Base-by-base conservation (phyloP, 352 stramenopile genomes). In the Phytophthora quininea region DNA sequence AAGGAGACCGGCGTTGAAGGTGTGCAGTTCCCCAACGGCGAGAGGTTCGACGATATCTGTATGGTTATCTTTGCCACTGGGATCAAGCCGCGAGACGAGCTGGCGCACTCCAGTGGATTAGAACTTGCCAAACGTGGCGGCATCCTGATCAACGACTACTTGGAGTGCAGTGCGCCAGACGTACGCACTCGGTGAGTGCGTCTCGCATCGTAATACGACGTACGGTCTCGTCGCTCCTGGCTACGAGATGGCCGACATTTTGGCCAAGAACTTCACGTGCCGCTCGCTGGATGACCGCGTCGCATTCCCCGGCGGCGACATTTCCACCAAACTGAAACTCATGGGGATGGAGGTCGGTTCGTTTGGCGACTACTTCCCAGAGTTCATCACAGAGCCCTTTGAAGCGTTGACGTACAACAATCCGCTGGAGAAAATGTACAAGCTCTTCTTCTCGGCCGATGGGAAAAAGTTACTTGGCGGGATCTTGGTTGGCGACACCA, bases 301-400 rank as follows among this genome's bases (percentile, higher is more conserved):
- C 32, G 52, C 71, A 7, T 98, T 97, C 74, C 90, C 73, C 1
- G 89, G 91, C 51, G 89, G 86, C 15, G 92, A 98, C 71, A 85
- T 97, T 64, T 97, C 88, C 1, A 98, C 93, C 11, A 98, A 98
- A 70, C 82, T 98, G 46, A 98, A 98, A 74, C 83, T 98, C 47
- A 92, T 98, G 76, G 93, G 93, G 0, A 97, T 95, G 67, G 93
- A 98, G 64, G 93, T 98, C 40, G 93, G 89, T 2, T 96, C 86
- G 0, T 98, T 98, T 70, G 93, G 93, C 12, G 84, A 93, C 67
- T 92, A 90, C 37, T 80, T 78, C 47, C 78, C 88, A 0, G 87
- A 97, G 58, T 87, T 95, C 56, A 71, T 81, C 31, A 73, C 91
- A 51, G 89, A 95, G 40, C 83, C 87, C 29, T 81, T 73, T 69